Base-by-base conservation (phyloP, 2,329 filamentous ascomycete species). In the Paecilomyces variotii region DNA sequence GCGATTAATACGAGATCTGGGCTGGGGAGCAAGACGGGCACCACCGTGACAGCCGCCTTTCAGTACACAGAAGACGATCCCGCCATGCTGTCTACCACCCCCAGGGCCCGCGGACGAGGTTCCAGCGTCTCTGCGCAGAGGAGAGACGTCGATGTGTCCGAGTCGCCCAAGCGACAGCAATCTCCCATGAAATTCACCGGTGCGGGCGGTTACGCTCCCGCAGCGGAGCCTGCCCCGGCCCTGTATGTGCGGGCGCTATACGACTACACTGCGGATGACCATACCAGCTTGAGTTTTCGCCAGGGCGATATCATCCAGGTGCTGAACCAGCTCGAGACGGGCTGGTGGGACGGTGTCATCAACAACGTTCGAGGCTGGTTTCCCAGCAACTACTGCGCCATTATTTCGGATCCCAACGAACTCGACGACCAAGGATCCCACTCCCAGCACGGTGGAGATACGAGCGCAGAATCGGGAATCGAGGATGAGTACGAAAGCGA, bases 271-370 rank as follows among this genome's bases (percentile, higher is more conserved):
- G 91, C 94, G 70, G 93, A 99, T 78, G 94, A 99, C 76, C 87
- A 91, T 68, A 97, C 93, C 54, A 97, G 92, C 78, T 79, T 99
- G 72, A 97, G 92, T 77, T 99, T 99, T 76, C 90, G 91, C 68
- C 89, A 96, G 74, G 94, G 94, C 70, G 94, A 99, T 77, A 87
- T 97, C 65, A 99, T 99, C 68, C 93, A 97, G 78, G 94, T 99
- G 67, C 93, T 99, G 68, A 99, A 94, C 56, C 93, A 97, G 77
- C 82, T 97, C 59, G 94, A 99, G 75, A 97, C 92, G 69, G 94
- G 94, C 58, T 99, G 94, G 94, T 99, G 94, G 94, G 94, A 99
- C 78, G 94, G 94, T 54, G 91, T 99, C 58, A 96, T 99, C 73
- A 94, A 97, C 70, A 91, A 92, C 60, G 89, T 96, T 66, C 87